Evolutionary conservation across 306 rosid species (phyloP), one percentile per base, ranked within the genome.

Genomic region (Quercus cerris): DNA sequence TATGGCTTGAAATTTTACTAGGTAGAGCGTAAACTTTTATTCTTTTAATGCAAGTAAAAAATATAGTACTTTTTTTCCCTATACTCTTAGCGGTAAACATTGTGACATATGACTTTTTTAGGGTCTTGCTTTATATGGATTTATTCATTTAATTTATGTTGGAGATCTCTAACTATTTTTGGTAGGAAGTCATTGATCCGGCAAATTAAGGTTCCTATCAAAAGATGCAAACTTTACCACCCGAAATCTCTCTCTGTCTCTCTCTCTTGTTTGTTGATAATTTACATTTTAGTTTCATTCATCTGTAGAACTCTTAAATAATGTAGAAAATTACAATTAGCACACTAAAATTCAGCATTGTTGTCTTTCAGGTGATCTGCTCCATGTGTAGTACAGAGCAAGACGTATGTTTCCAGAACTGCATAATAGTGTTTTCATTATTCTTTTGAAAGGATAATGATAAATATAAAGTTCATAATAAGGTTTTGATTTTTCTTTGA

Each of bases 361-460:
- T 18, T 70, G 56, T 61, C 12, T 75, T 80, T 72, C 88, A 93
- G 96, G 90, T 91, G 9, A 83, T 93, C 72, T 93, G 97, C 76
- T 89, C 93, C 69, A 64, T 93, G 81, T 93, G 97, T 74, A 69
- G 71, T 81, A 88, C 97, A 22, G 93, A 93, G 87, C 97, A 91
- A 89, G 97, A 93, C 71, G 96, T 88, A 79, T 67, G 92, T 70
- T 46, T 18, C 72, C n/a, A 19, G 5, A 19, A 20, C 11, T 56
- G 11, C 59, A 30, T 46, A 5, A 55, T 25, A 5, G 14, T 54
- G 38, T 25, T 58, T 17, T 23, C 28, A 14, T 68, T 31, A 3
- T 14, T 9, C 31, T 41, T 23, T 18, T 27, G 13, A 20, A 9
- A 59, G 23, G 13, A 59, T 3, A 22, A 9, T 58, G 30, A 22